These are phyloP conservation scores for Aspergillus puulaauensis DNA, from an alignment of 2,329 filamentous ascomycete genomes.

Conservation along the genomic window DNA sequence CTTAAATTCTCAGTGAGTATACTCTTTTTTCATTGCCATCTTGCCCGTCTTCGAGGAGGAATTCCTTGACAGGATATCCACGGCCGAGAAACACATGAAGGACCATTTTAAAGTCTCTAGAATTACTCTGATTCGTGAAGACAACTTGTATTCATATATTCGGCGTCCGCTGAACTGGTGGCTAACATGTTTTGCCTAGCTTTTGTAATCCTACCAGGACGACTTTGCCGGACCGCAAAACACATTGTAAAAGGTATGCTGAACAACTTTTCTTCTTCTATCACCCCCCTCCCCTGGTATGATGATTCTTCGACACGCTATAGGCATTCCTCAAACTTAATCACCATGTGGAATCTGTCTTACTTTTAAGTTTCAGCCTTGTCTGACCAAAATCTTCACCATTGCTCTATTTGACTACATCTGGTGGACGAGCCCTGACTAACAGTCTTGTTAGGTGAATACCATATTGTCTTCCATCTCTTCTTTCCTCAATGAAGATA, in stretches of 20 bases:
- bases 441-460: slow-evolving; percentile 37
- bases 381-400: slow-evolving; percentile 51
- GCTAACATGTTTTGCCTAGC: slow-evolving; percentile 2
- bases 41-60: slow-evolving; percentile 35
- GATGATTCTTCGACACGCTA: slow-evolving; percentile 65
- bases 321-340: slow-evolving; percentile 69
- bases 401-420: slow-evolving; percentile 17
- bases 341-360: slow-evolving; percentile 63
- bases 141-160: background rate
- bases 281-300: slow-evolving; percentile 40
- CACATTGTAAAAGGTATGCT: slow-evolving; percentile 46
- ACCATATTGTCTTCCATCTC: slow-evolving; percentile 17
- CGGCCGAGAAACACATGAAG: slow-evolving; percentile 57
- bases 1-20: background rate
- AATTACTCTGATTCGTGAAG: slow-evolving; percentile 54
- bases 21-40: background rate
- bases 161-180: slow-evolving; percentile 8
- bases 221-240: background rate
- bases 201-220: background rate
- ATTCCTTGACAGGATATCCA: slow-evolving; percentile 54
- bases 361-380: slow-evolving; percentile 68
- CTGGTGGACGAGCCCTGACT: slow-evolving; percentile 24
- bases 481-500: slow-evolving; percentile 55
- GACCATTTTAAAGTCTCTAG: slow-evolving; percentile 50
- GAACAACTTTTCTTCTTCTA: slow-evolving; percentile 9